Conservation (phyloP, 2,329 filamentous ascomycete species). For the Stagonosporopsis tanaceti region DNA sequence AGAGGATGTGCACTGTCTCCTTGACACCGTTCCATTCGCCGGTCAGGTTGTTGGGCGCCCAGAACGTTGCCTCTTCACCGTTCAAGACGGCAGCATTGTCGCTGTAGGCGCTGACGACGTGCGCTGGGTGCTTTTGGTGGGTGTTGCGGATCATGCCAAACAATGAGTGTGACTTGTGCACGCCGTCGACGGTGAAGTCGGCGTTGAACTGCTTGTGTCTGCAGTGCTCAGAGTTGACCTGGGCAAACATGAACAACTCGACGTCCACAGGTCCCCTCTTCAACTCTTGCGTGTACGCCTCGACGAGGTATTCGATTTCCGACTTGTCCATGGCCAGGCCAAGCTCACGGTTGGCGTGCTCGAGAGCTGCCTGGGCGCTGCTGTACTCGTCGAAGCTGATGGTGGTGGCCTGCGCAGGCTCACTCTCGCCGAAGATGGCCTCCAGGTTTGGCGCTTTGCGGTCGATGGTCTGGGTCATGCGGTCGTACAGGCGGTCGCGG, state of each 20-base stretch:
- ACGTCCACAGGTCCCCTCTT: slow-evolving; percentile 81
- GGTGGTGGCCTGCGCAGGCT: slow-evolving; percentile 71
- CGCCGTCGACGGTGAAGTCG: slow-evolving; percentile 91
- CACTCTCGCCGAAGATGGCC: slow-evolving; percentile 78
- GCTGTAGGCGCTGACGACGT: slow-evolving; percentile 94
- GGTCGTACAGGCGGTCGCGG: slow-evolving; percentile 81
- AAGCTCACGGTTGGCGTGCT: slow-evolving; percentile 82
- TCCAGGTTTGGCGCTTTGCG: slow-evolving; percentile 72
- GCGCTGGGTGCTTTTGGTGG: slow-evolving; percentile 76
- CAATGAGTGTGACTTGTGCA: slow-evolving; percentile 78
- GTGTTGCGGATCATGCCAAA: slow-evolving; percentile 98
- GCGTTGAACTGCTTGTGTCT: slow-evolving; percentile 94
- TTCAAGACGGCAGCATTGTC: slow-evolving; percentile 96
- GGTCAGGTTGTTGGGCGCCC: slow-evolving; percentile 86
- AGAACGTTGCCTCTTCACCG: slow-evolving; percentile 75
- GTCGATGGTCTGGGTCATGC: slow-evolving; percentile 90
- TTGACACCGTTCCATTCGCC: slow-evolving; percentile 88
- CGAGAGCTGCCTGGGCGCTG: slow-evolving; percentile 74
- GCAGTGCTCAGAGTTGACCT: slow-evolving; percentile 98
- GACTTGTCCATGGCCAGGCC: slow-evolving; percentile 86
- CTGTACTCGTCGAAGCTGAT: slow-evolving; percentile 73
- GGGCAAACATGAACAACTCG: slow-evolving; percentile 98
- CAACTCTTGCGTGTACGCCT: slow-evolving; percentile 73
- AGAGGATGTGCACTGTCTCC: slow-evolving; percentile 85
- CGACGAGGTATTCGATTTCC: slow-evolving; percentile 94